A percentile compares a stretch with the other conserved stretches of the same genome.
Conservation (phyloP, 2,329 filamentous ascomycete genomes). For the Aspergillus ochraceoroseus region DNA sequence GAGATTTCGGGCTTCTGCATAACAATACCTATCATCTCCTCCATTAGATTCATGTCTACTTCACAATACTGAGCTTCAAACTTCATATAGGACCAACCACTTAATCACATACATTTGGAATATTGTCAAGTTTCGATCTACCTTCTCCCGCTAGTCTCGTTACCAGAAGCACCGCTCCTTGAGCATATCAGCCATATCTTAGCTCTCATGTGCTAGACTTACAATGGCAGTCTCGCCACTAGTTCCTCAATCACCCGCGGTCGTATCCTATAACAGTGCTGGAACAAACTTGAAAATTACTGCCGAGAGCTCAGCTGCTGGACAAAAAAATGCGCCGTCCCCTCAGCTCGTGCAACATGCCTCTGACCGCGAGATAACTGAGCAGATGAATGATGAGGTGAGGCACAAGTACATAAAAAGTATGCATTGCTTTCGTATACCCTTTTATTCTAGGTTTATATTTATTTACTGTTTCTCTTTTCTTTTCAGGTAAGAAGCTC, state of each 20-base stretch:
- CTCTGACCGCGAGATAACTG: constrained; percentile 50
- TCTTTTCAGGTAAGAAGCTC: constrained; percentile 69
- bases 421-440: constrained; percentile 30
- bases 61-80: not conserved
- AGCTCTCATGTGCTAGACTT: constrained; percentile 3
- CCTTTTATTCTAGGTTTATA: not conserved
- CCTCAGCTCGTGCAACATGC: constrained; percentile 19
- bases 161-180: no score
- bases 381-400: constrained; percentile 75
- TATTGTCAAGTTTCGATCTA: no score
- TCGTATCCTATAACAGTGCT: constrained; percentile 25
- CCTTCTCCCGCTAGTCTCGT: no score
- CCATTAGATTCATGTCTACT: not conserved
- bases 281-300: constrained; percentile 35
- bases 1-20: constrained; percentile 7
- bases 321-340: constrained; percentile 17
- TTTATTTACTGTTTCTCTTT: not conserved
- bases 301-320: constrained; percentile 27
- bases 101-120: no score
- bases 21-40: not conserved
- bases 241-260: constrained; percentile 37
- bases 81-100: not conserved
- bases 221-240: constrained; percentile 45
- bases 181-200: not conserved
- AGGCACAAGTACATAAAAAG: constrained; percentile 88